Percentiles rank a stretch among this genome's conserved stretches.
Evolutionary conservation across 2,329 filamentous ascomycete species (phyloP).

Genomic region (Fulvia fulva): DNA sequence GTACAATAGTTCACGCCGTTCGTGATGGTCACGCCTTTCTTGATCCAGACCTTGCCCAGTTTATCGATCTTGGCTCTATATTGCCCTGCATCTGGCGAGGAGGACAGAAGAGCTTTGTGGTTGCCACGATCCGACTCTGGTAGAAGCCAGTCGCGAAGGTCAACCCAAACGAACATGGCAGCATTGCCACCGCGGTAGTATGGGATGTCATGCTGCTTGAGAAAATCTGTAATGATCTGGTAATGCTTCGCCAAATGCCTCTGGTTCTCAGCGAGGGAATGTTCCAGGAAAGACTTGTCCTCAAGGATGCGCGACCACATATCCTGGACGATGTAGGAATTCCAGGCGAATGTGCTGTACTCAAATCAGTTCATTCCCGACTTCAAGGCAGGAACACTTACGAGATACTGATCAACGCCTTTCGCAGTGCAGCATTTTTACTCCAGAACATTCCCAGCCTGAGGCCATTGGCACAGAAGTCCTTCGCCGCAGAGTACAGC

Average conservation of each 20-base stretch:
- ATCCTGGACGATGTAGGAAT: background rate
- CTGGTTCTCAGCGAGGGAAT: slow-evolving; percentile 3
- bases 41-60: background rate
- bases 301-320: background rate
- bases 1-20: background rate
- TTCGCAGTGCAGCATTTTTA: background rate
- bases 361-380: no score
- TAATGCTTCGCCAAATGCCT: background rate
- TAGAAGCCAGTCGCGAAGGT: background rate
- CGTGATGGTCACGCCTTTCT: background rate
- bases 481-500: background rate
- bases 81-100: background rate
- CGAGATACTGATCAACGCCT: background rate
- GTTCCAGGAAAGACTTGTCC: slow-evolving; percentile 9
- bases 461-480: slow-evolving; percentile 3
- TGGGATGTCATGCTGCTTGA: background rate
- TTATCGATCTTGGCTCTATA: background rate
- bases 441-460: background rate
- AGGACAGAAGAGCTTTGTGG: no score
- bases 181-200: slow-evolving; percentile 1
- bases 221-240: background rate
- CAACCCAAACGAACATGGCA: slow-evolving; percentile 3
- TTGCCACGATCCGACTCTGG: no score
- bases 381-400: no score
- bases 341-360: background rate